phyloP scores from a whole-genome alignment of 2,329 filamentous ascomycete genomes.

The Chaetomium sp. region DNA sequence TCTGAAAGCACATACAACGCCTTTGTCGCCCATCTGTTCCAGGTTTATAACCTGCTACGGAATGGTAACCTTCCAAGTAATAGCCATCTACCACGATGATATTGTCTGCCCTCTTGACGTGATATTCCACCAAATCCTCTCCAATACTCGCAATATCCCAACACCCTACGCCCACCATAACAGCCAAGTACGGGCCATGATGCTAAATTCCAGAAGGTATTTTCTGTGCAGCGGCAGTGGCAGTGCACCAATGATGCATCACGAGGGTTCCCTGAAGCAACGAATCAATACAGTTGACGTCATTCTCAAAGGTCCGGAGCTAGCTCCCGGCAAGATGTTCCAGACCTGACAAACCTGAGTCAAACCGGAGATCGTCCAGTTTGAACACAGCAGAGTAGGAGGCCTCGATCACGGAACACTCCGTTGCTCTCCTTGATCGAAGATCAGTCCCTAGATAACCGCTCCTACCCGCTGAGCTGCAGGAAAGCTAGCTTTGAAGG shows the following conservation, averaged over 20 bases:
- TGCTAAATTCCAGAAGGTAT: not conserved
- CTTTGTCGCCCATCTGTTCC: not conserved
- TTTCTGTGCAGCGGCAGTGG: not conserved
- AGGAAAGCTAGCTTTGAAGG: not conserved
- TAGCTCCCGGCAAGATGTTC: not conserved
- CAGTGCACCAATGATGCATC: not conserved
- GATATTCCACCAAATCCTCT: not conserved
- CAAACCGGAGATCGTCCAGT: not conserved
- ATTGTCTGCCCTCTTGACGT: not conserved
- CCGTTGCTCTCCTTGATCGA: not conserved
- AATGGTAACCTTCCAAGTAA: not conserved
- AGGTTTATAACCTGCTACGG: not conserved
- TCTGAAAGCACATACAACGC: not conserved
- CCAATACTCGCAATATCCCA: not conserved
- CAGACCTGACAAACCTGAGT: not conserved
- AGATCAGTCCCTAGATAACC: not conserved
- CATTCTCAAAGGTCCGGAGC: conserved; percentile 4
- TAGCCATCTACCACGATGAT: not conserved
- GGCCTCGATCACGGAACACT: not conserved
- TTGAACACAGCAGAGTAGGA: not conserved
- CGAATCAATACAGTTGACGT: not conserved
- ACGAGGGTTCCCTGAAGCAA: not conserved
- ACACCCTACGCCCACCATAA: not conserved
- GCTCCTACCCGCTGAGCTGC: not conserved
- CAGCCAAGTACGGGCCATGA: not conserved